A percentile compares a stretch with the other conserved stretches of the same genome.
Conservation (phyloP, 306 rosid species). For the Pyrus bretschneideri region DNA sequence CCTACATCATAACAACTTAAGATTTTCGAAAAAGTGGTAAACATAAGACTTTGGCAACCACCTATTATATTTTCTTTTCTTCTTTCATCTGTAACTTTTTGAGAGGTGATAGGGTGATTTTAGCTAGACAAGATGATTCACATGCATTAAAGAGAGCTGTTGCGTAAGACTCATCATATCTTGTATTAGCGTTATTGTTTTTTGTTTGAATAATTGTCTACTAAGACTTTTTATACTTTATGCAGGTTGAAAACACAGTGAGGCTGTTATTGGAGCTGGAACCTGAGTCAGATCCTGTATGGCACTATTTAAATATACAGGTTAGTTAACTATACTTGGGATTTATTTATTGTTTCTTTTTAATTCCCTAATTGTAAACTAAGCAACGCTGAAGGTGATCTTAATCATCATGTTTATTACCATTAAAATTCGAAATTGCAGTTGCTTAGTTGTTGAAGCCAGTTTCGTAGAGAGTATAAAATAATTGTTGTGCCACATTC, state of each 20-base stretch:
- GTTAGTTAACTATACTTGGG: conserved; percentile 24
- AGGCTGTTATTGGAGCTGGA: conserved; percentile 92
- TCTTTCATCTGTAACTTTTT: background rate
- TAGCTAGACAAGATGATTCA: background rate
- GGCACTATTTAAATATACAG: conserved; percentile 95
- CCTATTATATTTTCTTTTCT: background rate
- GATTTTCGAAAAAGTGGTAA: background rate
- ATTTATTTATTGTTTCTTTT: background rate
- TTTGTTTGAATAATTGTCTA: conserved; percentile 1
- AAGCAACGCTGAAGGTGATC: background rate
- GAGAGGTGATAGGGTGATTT: background rate
- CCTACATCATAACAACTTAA: background rate
- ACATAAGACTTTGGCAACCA: background rate
- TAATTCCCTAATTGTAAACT: background rate
- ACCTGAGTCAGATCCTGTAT: conserved; percentile 91
- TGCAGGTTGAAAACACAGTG: conserved; percentile 91
- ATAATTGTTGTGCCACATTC: background rate
- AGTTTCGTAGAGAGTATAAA: background rate
- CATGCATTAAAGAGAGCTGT: background rate
- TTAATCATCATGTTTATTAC: background rate
- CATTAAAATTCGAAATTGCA: background rate
- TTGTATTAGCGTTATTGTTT: background rate
- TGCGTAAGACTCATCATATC: background rate
- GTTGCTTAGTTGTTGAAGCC: conserved; percentile 8
- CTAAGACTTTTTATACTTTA: conserved; percentile 19